phyloP scores from a whole-genome alignment of 305 asterid species.

The Stenogyne calaminthoides region DNA sequence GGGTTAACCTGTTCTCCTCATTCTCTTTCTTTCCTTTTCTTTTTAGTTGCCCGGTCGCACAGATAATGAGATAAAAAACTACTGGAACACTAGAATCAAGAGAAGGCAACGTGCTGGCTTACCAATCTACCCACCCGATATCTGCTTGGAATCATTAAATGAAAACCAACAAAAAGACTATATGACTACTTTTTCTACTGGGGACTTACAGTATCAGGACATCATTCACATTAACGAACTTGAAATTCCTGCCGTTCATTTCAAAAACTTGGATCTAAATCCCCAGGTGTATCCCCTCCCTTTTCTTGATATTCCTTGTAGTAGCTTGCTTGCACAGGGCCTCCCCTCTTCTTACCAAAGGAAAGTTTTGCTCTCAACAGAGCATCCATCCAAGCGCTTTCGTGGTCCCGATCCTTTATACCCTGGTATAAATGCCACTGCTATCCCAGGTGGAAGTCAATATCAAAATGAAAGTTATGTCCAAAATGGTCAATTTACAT shows the following conservation, averaged over 20 bases:
- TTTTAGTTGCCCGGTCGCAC: conserved; percentile 77
- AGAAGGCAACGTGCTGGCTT: conserved; percentile 62
- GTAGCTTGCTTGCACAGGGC: conserved; percentile 38
- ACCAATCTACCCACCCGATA: conserved; percentile 57
- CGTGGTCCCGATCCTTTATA: conserved; percentile 39
- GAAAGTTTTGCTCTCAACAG: conserved; percentile 28
- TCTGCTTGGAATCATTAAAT: conserved; percentile 35
- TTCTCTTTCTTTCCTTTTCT: conserved; percentile 14
- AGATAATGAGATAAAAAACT: conserved; percentile 79
- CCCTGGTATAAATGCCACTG: conserved; percentile 25
- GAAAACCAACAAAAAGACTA: conserved; percentile 46
- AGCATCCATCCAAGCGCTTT: conserved; percentile 49
- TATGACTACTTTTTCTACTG: conserved; percentile 33
- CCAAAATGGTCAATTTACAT: conserved; percentile 36
- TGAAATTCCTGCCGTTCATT: conserved; percentile 45
- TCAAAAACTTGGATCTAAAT: conserved; percentile 36
- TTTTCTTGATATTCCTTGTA: conserved; percentile 42
- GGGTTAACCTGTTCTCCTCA: conserved; percentile 9
- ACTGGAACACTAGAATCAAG: conserved; percentile 71
- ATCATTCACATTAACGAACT: conserved; percentile 34
- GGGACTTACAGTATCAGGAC: conserved; percentile 36
- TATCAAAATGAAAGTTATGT: conserved; percentile 36
- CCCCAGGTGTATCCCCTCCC: conserved; percentile 32
- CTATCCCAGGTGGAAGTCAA: conserved; percentile 32
- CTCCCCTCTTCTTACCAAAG: conserved; percentile 35